Conservation (phyloP, 208 protist genomes). For the Herpetomonas samuelpessoai region DNA sequence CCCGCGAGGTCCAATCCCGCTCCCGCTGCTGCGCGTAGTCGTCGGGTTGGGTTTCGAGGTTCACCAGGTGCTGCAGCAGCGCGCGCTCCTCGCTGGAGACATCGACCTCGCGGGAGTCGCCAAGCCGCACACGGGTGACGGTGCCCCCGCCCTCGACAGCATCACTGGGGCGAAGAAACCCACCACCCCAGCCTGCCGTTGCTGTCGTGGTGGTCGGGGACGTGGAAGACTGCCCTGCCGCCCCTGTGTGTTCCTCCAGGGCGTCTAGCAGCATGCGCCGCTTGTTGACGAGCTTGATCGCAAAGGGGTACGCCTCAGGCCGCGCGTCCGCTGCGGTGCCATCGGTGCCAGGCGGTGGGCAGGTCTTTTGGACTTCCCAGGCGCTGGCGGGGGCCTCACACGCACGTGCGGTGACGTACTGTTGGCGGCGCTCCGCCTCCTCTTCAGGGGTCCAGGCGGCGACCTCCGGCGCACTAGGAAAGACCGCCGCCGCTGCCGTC, state of each 20-base stretch:
- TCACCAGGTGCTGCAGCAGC: slow-evolving; percentile 26
- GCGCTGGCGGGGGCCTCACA: neutral
- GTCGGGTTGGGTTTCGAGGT: slow-evolving; percentile 43
- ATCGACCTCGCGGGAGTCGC: neutral
- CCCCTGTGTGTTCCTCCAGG: slow-evolving; percentile 13
- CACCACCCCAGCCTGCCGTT: no score
- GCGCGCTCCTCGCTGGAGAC: slow-evolving; percentile 13
- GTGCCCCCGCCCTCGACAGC: neutral
- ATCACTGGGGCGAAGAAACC: neutral
- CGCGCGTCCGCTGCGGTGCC: neutral
- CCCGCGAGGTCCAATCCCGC: slow-evolving; percentile 14
- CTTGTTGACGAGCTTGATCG: slow-evolving; percentile 50
- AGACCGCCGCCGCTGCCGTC: neutral
- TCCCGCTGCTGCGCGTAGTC: slow-evolving; percentile 27
- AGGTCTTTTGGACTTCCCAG: neutral
- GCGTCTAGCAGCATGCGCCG: slow-evolving; percentile 33
- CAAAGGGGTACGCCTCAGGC: slow-evolving; percentile 16
- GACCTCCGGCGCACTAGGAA: neutral
- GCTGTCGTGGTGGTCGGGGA: no score
- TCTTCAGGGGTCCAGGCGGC: neutral
- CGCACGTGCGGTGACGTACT: slow-evolving; percentile 8
- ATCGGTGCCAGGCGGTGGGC: slow-evolving; percentile 6
- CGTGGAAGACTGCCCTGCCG: slow-evolving; percentile 4
- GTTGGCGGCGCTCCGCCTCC: slow-evolving; percentile 8
- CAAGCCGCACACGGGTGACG: neutral